Conservation (phyloP, 225 moss, liverwort and hornwort genomes). For the Ulota crispa region DNA sequence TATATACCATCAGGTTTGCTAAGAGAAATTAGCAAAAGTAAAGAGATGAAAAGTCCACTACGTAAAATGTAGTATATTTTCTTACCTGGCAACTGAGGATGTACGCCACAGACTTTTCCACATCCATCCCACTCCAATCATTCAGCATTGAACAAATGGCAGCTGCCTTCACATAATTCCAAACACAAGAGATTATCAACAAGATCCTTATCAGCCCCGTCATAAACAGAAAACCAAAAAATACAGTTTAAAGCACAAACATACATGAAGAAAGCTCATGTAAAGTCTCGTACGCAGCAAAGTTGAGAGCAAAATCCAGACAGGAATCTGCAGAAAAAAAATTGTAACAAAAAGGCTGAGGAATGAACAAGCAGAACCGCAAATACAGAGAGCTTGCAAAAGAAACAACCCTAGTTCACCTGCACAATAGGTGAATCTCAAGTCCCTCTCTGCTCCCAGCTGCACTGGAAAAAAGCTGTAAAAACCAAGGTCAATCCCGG, state of each 20-base stretch:
- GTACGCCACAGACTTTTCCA: conserved; percentile 61
- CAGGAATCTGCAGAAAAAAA: background rate
- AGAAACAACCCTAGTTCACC: conserved; percentile 48
- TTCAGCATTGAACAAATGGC: conserved; percentile 86
- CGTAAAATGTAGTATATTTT: background rate
- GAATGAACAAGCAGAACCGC: background rate
- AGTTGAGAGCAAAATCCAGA: background rate
- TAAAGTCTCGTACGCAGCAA: background rate
- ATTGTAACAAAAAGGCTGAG: background rate
- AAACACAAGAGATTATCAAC: conserved; percentile 10
- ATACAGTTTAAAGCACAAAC: background rate
- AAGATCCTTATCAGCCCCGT: conserved; percentile 18
- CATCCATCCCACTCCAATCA: conserved; percentile 91
- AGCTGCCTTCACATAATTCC: conserved; percentile 59
- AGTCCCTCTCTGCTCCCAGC: conserved; percentile 77
- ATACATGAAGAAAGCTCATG: background rate
- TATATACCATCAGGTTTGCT: background rate
- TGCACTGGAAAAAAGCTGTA: conserved; percentile 75
- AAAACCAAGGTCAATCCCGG: conserved; percentile 16
- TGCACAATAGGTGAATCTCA: conserved; percentile 96
- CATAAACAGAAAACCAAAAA: conserved; percentile 4
- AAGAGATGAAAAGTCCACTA: conserved; percentile 7
- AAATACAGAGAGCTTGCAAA: conserved; percentile 1
- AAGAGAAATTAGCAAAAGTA: background rate
- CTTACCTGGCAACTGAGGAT: conserved; percentile 76